Percentiles rank a stretch among this genome's conserved stretches.
Conservation (phyloP, 2,329 filamentous ascomycete species). For the Pseudocercospora cruenta region DNA sequence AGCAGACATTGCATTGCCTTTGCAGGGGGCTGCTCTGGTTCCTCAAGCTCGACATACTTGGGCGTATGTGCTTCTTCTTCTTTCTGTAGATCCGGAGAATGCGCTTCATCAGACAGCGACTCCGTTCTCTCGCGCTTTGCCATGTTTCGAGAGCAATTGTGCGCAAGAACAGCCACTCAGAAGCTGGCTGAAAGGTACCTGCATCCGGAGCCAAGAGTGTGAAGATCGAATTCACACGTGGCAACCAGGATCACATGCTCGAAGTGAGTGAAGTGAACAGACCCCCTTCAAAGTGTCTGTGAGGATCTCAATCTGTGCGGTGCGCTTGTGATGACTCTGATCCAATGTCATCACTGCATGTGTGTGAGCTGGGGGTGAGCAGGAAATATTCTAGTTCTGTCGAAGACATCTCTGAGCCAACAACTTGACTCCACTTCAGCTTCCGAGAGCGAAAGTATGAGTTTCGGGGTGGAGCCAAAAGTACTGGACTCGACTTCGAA, state of each 20-base stretch:
- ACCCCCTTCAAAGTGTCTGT: not conserved
- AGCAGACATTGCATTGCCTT: conserved; percentile 76
- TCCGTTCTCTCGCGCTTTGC: conserved; percentile 17
- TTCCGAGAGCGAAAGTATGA: not conserved
- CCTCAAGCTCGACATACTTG: conserved; percentile 61
- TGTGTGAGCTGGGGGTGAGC: not conserved
- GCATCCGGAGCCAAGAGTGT: not conserved
- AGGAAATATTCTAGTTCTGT: no score
- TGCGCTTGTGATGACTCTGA: not conserved
- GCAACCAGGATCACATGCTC: conserved; percentile 5
- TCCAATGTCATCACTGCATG: not conserved
- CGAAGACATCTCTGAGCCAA: not conserved
- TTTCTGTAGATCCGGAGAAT: conserved; percentile 34
- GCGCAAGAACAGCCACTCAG: no score
- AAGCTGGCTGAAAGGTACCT: not conserved
- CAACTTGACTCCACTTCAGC: not conserved
- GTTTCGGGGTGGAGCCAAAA: not conserved
- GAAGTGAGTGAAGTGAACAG: conserved; percentile 1
- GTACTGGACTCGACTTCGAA: not conserved
- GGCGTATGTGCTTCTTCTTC: conserved; percentile 30
- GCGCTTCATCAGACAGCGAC: conserved; percentile 44
- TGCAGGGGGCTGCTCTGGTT: conserved; percentile 31
- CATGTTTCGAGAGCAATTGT: conserved; percentile 8
- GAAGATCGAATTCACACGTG: not conserved
- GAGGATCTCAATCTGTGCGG: not conserved